Evolutionary conservation across 768 basidiomycete species (phyloP).

Genomic region (Brasilioporus rufonigricans): DNA sequence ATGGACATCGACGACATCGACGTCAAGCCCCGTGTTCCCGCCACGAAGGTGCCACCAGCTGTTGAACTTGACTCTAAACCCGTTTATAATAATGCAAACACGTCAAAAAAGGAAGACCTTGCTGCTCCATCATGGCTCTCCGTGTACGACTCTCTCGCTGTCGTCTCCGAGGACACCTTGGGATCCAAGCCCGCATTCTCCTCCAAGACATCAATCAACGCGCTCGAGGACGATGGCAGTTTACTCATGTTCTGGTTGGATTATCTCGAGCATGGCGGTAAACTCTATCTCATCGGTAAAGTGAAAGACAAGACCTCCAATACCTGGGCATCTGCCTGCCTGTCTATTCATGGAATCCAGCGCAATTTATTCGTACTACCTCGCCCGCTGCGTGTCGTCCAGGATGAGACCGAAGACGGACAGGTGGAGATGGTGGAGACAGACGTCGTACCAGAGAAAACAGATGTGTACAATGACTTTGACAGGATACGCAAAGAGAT

Average conservation of each 20-base stretch:
- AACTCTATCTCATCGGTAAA: slow-evolving; percentile 88
- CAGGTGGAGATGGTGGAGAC: slow-evolving; percentile 52
- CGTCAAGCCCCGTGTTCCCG: slow-evolving; percentile 37
- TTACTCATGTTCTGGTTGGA: slow-evolving; percentile 96
- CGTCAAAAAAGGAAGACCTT: slow-evolving; percentile 46
- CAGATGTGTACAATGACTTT: slow-evolving; percentile 82
- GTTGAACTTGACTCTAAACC: slow-evolving; percentile 18
- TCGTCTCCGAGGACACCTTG: slow-evolving; percentile 58
- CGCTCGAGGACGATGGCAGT: slow-evolving; percentile 80
- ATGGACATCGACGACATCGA: slow-evolving; percentile 61
- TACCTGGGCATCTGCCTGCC: slow-evolving; percentile 79
- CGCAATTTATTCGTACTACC: slow-evolving; percentile 91
- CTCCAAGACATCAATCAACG: slow-evolving; percentile 45
- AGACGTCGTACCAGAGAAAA: slow-evolving; percentile 64
- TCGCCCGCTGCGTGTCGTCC: slow-evolving; percentile 55
- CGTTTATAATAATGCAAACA: not conserved
- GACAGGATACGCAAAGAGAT: slow-evolving; percentile 70
- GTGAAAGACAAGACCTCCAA: slow-evolving; percentile 69
- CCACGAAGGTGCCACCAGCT: slow-evolving; percentile 18
- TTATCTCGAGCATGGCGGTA: slow-evolving; percentile 83
- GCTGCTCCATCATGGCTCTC: slow-evolving; percentile 65
- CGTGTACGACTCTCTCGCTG: slow-evolving; percentile 68
- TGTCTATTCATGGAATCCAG: slow-evolving; percentile 81
- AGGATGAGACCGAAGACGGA: slow-evolving; percentile 32
- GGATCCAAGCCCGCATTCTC: slow-evolving; percentile 41